These are phyloP conservation scores for Phytophthora quininea DNA, from an alignment of 352 stramenopile species.

Conservation along the genomic window DNA sequence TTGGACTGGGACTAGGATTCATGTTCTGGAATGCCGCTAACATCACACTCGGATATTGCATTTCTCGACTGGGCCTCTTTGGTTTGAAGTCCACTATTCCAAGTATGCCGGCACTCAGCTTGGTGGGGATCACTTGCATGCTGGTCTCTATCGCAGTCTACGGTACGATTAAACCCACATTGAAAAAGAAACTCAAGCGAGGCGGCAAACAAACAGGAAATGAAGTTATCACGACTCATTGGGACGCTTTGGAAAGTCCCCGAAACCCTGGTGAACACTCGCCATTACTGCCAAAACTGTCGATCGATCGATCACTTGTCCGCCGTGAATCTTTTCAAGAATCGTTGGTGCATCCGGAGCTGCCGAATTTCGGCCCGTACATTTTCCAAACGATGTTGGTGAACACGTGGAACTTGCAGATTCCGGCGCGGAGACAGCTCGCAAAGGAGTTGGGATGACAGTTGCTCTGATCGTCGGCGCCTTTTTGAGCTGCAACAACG, in stretches of 20 bases:
- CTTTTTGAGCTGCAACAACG: conserved; percentile 77
- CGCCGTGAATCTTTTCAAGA: conserved; percentile 58
- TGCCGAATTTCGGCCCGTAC: conserved; percentile 86
- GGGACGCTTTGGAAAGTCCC: conserved; percentile 17
- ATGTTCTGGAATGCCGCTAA: conserved; percentile 90
- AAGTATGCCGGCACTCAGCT: conserved; percentile 53
- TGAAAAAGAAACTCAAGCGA: conserved; percentile 27
- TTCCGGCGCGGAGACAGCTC: conserved; percentile 51
- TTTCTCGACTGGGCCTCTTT: conserved; percentile 77
- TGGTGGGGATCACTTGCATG: conserved; percentile 80
- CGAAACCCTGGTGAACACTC: conserved; percentile 34
- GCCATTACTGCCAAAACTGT: conserved; percentile 43
- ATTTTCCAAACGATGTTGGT: conserved; percentile 67
- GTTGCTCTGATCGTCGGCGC: conserved; percentile 71
- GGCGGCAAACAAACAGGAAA: conserved; percentile 1
- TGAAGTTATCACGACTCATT: neutral
- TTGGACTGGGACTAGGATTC: conserved; percentile 80
- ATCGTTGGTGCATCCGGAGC: conserved; percentile 69
- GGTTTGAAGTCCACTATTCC: conserved; percentile 71
- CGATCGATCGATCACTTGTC: conserved; percentile 12
- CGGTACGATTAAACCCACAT: conserved; percentile 73
- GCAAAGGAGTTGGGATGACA: conserved; percentile 64
- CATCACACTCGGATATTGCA: conserved; percentile 81
- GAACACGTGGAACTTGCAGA: conserved; percentile 64
- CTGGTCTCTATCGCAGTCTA: conserved; percentile 81